Evolutionary conservation across 1,284 basidiomycete genomes (phyloP).

Genomic region (Pseudozyma sp.): DNA sequence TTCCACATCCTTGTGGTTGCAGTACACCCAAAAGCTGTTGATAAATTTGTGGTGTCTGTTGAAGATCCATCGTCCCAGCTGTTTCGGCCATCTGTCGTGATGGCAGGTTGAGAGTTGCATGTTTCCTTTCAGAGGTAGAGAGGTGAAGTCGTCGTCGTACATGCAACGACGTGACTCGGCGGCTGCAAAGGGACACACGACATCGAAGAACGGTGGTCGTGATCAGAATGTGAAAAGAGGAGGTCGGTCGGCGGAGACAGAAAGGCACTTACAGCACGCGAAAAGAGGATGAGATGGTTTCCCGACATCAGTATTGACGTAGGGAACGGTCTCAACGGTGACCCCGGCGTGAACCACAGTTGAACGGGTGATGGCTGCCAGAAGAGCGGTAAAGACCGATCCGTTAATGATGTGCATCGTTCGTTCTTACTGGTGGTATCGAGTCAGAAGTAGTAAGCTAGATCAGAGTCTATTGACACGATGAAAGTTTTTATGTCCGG

Average conservation of each 20-base stretch:
- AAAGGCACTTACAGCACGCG: constrained; percentile 2
- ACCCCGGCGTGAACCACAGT: not conserved
- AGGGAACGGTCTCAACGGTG: not conserved
- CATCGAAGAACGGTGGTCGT: not conserved
- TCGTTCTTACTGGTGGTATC: no score
- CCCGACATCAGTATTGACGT: not conserved
- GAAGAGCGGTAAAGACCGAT: not conserved
- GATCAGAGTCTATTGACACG: no score
- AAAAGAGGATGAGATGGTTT: not conserved
- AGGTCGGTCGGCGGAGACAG: not conserved
- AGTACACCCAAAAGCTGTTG: constrained; percentile 6
- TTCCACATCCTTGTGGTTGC: not conserved
- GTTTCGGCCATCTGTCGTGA: not conserved
- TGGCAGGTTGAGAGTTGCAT: constrained; percentile 2
- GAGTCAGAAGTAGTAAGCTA: no score
- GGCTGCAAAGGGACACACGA: not conserved
- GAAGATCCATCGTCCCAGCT: not conserved
- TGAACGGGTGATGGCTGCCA: not conserved
- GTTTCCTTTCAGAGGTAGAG: not conserved
- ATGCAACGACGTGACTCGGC: not conserved
- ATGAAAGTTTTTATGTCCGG: no score
- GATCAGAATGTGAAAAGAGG: not conserved
- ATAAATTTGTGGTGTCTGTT: not conserved
- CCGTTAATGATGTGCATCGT: not conserved
- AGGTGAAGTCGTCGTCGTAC: not conserved